Base-by-base conservation (phyloP, 148 eudicot genomes). In the Camellia granthamiana region DNA sequence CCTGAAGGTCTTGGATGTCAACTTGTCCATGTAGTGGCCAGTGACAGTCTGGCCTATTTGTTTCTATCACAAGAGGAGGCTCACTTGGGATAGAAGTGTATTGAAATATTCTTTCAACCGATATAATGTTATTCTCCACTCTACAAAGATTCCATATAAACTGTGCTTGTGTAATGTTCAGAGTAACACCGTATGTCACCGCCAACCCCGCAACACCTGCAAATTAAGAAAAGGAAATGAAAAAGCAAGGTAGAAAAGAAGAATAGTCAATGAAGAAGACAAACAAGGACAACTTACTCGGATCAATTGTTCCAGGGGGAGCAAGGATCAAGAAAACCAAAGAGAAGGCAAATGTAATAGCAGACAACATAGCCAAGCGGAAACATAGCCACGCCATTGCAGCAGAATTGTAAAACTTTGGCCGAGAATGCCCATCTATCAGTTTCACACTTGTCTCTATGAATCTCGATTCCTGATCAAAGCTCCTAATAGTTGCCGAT, bases 21-120 rank as follows among this genome's bases (percentile, higher is more conserved):
- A 91, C 79, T 82, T 86, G 83, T 78, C 94, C 94, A 54, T 14
- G n/a, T 13, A 88, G 60, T 1, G 94, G 94, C 94, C 92, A 91
- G 46, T 84, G 63, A 52, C 51, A 42, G 58, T 84, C 78, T 61
- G 90, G 90, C 74, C 85, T 87, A 41, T 59, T 86, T 76, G 69
- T 88, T 71, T 89, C 90, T 41, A 86, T 68, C 23, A 91, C 81
- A 55, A 88, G 89, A 19, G 94, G 92, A 56, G 94, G 87, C 55
- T 91, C 94, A 49, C 87, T 91, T 14, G 86, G 61, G 23, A 91
- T 84, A 69, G 78, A 38, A 11, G 85, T 46, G 78, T 91, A 91
- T 74, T 91, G 94, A 75, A 91, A 84, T 78, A 91, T 88, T 47
- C 94, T 86, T 82, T 91, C 94, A 46, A 91, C 90, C 38, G 94